Conservation (phyloP, 352 stramenopile species). For the Peronospora tabacina region DNA sequence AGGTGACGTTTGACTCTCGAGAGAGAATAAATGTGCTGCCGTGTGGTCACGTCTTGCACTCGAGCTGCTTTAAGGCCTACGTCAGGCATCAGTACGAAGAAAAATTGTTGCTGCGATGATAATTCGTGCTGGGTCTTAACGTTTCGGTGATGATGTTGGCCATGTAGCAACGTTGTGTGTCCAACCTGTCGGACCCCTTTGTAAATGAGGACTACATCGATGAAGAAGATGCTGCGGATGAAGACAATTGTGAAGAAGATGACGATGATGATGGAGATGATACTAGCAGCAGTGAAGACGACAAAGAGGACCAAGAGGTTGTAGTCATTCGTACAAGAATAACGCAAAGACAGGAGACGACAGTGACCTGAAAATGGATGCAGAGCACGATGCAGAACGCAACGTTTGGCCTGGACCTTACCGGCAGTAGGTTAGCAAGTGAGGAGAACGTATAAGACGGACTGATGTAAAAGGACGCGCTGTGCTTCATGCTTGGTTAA, state of each 20-base stretch:
- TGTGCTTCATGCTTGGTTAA: conserved; percentile 12
- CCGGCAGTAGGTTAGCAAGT: conserved; percentile 10
- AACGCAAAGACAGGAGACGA: conserved; percentile 17
- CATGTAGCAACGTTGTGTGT: conserved; percentile 44
- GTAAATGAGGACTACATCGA: conserved; percentile 9
- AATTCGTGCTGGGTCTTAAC: conserved; percentile 2
- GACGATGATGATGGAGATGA: conserved; percentile 13
- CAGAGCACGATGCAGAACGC: conserved; percentile 18
- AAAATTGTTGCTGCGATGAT: background rate
- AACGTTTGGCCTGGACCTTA: conserved; percentile 20
- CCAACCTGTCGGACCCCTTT: conserved; percentile 47
- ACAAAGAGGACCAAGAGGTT: conserved; percentile 12
- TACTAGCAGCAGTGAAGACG: conserved; percentile 18
- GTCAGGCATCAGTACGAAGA: conserved; percentile 45
- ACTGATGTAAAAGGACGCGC: background rate
- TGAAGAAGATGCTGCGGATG: conserved; percentile 12
- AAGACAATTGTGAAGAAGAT: conserved; percentile 5
- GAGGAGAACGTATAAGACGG: background rate
- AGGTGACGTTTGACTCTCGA: conserved; percentile 71
- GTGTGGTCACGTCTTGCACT: conserved; percentile 72
- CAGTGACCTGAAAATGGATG: conserved; percentile 17
- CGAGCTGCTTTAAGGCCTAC: conserved; percentile 56
- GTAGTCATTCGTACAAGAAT: conserved; percentile 12
- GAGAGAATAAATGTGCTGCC: conserved; percentile 61
- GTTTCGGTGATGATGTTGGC: conserved; percentile 2